These are phyloP conservation scores for Backusella liffmaniae DNA, from an alignment of 192 early-diverging fungal species.

Conservation along the genomic window DNA sequence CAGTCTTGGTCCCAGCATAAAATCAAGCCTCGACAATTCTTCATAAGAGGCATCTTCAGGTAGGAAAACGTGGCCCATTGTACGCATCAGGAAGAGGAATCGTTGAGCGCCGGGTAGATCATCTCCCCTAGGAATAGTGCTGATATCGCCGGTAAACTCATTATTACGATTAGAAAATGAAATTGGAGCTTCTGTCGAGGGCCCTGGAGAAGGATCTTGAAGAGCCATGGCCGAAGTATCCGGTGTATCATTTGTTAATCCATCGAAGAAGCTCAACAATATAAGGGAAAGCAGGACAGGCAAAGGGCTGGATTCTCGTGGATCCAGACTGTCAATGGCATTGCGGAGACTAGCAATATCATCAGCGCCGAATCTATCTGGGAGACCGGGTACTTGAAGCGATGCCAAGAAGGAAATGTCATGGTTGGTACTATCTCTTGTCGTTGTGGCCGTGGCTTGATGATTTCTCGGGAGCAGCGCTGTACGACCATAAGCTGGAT, in stretches of 20 bases:
- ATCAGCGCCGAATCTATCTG: background rate
- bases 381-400: background rate
- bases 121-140: background rate
- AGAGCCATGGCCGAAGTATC: background rate
- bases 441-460: background rate
- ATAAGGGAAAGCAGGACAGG: background rate
- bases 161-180: background rate
- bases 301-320: background rate
- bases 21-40: constrained; percentile 23
- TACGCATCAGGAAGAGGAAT: background rate
- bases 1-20: constrained; percentile 17
- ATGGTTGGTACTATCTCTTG: background rate
- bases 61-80: background rate
- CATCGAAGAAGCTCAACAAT: background rate
- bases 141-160: background rate
- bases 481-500: background rate
- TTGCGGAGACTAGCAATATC: background rate
- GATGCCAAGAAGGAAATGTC: background rate
- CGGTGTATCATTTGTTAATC: background rate
- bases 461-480: background rate
- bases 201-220: background rate
- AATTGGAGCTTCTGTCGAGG: constrained; percentile 10
- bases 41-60: constrained; percentile 30
- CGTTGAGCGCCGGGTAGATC: background rate
- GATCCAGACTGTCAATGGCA: background rate